Conservation (phyloP, 306 rosid genomes). For the Crotalaria pallida region DNA sequence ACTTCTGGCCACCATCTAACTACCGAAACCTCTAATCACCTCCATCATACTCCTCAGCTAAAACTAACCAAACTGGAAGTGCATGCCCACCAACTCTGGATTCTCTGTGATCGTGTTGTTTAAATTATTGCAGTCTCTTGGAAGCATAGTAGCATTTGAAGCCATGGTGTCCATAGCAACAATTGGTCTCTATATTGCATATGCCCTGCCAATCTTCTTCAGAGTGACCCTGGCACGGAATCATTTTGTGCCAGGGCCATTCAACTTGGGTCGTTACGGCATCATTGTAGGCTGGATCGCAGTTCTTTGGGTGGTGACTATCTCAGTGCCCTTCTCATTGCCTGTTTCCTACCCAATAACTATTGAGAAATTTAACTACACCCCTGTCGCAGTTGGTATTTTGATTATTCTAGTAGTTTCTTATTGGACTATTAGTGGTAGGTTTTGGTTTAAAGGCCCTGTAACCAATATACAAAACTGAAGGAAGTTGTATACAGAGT, state of each 20-base stretch:
- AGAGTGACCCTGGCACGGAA: constrained; percentile 81
- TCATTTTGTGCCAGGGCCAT: constrained; percentile 66
- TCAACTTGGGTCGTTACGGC: constrained; percentile 73
- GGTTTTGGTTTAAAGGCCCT: constrained; percentile 88
- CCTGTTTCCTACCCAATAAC: constrained; percentile 85
- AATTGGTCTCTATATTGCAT: constrained; percentile 85
- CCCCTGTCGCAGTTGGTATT: constrained; percentile 89
- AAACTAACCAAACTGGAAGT: no score
- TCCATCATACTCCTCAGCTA: no score
- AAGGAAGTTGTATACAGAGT: constrained; percentile 18
- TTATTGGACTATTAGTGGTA: constrained; percentile 61
- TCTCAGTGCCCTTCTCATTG: constrained; percentile 77
- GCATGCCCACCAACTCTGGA: no score
- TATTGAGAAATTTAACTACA: constrained; percentile 66
- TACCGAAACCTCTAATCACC: no score
- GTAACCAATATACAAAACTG: constrained; percentile 48
- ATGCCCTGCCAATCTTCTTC: constrained; percentile 86
- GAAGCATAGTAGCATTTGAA: constrained; percentile 86
- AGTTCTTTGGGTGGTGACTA: constrained; percentile 78
- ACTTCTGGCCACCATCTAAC: no score
- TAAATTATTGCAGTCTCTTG: constrained; percentile 86
- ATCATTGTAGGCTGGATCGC: constrained; percentile 70
- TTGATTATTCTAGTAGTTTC: constrained; percentile 55
- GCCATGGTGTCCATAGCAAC: constrained; percentile 97
- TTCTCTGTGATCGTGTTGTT: no score